These are phyloP conservation scores for Auricularia cornea DNA, from an alignment of 768 basidiomycete species.

Conservation along the genomic window DNA sequence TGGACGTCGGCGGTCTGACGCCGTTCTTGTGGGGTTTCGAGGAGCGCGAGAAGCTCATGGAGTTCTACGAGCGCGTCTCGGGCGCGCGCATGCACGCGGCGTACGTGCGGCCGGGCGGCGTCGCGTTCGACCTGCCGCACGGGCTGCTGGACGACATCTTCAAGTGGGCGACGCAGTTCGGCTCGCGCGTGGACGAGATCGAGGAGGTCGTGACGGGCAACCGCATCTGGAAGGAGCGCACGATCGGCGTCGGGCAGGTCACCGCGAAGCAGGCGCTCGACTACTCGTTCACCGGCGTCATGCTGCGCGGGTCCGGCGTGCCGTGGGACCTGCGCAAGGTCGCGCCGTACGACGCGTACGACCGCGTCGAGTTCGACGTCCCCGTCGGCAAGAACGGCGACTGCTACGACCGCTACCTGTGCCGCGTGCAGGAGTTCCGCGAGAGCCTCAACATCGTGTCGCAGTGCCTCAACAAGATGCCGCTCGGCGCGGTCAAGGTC, in stretches of 20 bases:
- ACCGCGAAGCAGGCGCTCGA: slow-evolving; percentile 88
- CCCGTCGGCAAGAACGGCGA: slow-evolving; percentile 97
- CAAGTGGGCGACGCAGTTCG: slow-evolving; percentile 95
- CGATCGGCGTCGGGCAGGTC: slow-evolving; percentile 81
- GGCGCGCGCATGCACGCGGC: slow-evolving; percentile 95
- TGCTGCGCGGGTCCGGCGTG: slow-evolving; percentile 89
- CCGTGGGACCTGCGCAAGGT: slow-evolving; percentile 93
- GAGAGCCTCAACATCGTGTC: slow-evolving; percentile 85
- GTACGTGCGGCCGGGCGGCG: slow-evolving; percentile 93
- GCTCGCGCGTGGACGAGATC: slow-evolving; percentile 86
- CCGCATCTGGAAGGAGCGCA: slow-evolving; percentile 96
- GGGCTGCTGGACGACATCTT: slow-evolving; percentile 98
- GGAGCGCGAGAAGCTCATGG: slow-evolving; percentile 99
- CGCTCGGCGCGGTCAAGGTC: slow-evolving; percentile 82
- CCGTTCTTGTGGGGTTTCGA: slow-evolving; percentile 99
- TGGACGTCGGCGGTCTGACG: slow-evolving; percentile 97
- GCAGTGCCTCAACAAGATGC: slow-evolving; percentile 96
- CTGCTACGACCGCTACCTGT: slow-evolving; percentile 96
- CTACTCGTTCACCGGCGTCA: slow-evolving; percentile 93
- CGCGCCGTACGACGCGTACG: slow-evolving; percentile 92
- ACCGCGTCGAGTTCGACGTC: slow-evolving; percentile 95
- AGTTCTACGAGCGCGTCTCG: slow-evolving; percentile 98
- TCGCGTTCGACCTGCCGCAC: slow-evolving; percentile 95
- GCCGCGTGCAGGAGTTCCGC: slow-evolving; percentile 97
- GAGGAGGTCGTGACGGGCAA: slow-evolving; percentile 98